These are phyloP conservation scores for Eutrema yunnanense DNA, from an alignment of 345 rosid species.

Conservation along the genomic window DNA sequence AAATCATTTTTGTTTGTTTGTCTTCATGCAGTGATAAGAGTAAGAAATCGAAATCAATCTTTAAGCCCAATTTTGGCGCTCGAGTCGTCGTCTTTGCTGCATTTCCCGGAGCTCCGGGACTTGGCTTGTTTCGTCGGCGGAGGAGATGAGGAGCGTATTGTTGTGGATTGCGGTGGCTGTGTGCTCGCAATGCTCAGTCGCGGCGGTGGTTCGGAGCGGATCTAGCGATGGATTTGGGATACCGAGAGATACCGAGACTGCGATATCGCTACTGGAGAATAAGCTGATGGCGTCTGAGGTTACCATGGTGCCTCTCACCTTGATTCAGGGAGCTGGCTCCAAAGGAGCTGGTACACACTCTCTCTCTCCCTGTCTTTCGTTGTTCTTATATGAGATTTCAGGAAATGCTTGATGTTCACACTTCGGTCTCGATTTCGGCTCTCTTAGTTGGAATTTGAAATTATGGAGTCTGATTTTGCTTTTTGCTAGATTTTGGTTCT, in stretches of 20 bases:
- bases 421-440: not conserved
- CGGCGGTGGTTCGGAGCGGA: constrained; percentile 31
- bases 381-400: not conserved
- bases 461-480: not conserved
- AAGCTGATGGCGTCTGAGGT: constrained; percentile 27
- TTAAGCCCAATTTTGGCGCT: constrained; percentile 16
- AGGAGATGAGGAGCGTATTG: constrained; percentile 8
- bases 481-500: constrained; percentile 3
- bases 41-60: not conserved
- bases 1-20: not conserved
- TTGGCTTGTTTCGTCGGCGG: not conserved
- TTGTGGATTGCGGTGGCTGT: not conserved
- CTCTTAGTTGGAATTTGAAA: not conserved
- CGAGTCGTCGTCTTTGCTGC: not conserved
- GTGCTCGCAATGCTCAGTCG: constrained; percentile 12
- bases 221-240: constrained; percentile 36
- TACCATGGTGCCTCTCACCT: constrained; percentile 63
- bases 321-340: constrained; percentile 73
- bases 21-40: constrained; percentile 2
- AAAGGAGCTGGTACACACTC: constrained; percentile 74
- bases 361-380: not conserved
- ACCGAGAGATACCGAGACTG: constrained; percentile 17
- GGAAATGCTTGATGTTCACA: not conserved
- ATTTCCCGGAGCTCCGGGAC: constrained; percentile 13
- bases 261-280: constrained; percentile 28